A percentile compares a stretch with the other conserved stretches of the same genome.
Conservation (phyloP, 2,329 filamentous ascomycete genomes). For the Pezicula rhizophila region DNA sequence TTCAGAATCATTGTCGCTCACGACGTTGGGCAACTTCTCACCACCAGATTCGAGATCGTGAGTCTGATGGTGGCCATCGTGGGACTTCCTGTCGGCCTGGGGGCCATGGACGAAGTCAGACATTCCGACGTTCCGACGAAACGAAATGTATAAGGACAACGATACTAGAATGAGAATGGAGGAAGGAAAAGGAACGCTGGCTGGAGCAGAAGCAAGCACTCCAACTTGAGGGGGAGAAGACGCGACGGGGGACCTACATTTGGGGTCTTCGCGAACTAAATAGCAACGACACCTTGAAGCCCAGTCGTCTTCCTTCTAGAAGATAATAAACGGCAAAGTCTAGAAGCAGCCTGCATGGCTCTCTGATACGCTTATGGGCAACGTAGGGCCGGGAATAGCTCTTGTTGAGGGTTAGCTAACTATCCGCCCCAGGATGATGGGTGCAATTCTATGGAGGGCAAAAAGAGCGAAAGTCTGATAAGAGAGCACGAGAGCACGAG, state of each 20-base stretch:
- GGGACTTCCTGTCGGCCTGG: constrained; percentile 17
- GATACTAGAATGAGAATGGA: not conserved
- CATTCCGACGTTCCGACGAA: constrained; percentile 6
- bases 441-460: too few species aligned
- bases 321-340: too few species aligned
- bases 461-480: constrained; percentile 1
- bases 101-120: constrained; percentile 22
- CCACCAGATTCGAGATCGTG: constrained; percentile 18
- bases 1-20: constrained; percentile 9
- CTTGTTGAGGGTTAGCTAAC: not conserved
- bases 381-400: not conserved
- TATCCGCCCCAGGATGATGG: not conserved
- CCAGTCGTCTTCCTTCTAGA: too few species aligned
- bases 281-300: not conserved
- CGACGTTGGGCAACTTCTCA: not conserved
- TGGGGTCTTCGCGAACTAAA: constrained; percentile 1
- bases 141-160: not conserved
- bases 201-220: not conserved
- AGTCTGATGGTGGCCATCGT: constrained; percentile 12
- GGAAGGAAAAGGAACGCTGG: too few species aligned
- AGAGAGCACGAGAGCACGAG: not conserved
- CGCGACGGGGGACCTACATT: constrained; percentile 1
- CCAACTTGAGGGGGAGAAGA: not conserved
- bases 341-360: too few species aligned
- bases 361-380: too few species aligned